These are phyloP conservation scores for Westerdykella ornata DNA, from an alignment of 2,329 filamentous ascomycete genomes.

Conservation along the genomic window DNA sequence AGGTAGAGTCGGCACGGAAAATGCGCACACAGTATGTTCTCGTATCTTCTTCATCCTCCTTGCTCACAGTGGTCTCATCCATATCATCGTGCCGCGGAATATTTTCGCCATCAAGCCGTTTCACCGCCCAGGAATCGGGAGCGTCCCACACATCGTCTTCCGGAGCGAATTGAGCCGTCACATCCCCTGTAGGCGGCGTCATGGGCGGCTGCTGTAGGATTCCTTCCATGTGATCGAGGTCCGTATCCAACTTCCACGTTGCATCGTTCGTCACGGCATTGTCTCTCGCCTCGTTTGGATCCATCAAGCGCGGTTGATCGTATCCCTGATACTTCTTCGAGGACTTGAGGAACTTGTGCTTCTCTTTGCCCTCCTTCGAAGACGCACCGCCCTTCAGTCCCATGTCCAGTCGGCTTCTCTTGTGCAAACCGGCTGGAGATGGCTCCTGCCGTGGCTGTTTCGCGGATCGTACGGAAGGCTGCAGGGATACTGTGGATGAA, in stretches of 20 bases:
- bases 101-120: slow-evolving; percentile 61
- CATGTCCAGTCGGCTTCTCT: slow-evolving; percentile 17
- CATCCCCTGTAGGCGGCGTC: slow-evolving; percentile 55
- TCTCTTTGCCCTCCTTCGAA: slow-evolving; percentile 22
- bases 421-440: slow-evolving; percentile 22
- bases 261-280: slow-evolving; percentile 48
- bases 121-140: slow-evolving; percentile 94
- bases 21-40: slow-evolving; percentile 87
- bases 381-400: slow-evolving; percentile 6
- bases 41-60: slow-evolving; percentile 65
- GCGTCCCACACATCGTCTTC: slow-evolving; percentile 67
- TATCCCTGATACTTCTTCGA: slow-evolving; percentile 35
- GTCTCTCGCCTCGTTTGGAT: slow-evolving; percentile 38
- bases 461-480: slow-evolving; percentile 26
- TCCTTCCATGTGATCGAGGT: slow-evolving; percentile 84
- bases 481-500: slow-evolving; percentile 38
- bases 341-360: slow-evolving; percentile 47
- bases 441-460: slow-evolving; percentile 27
- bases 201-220: slow-evolving; percentile 66
- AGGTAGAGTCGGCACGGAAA: slow-evolving; percentile 88
- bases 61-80: slow-evolving; percentile 62
- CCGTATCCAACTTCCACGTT: slow-evolving; percentile 75
- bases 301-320: slow-evolving; percentile 36
- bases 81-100: slow-evolving; percentile 52
- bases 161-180: slow-evolving; percentile 45